Base-by-base conservation (phyloP, 2,329 filamentous ascomycete species). In the Calonectria ilicicola region DNA sequence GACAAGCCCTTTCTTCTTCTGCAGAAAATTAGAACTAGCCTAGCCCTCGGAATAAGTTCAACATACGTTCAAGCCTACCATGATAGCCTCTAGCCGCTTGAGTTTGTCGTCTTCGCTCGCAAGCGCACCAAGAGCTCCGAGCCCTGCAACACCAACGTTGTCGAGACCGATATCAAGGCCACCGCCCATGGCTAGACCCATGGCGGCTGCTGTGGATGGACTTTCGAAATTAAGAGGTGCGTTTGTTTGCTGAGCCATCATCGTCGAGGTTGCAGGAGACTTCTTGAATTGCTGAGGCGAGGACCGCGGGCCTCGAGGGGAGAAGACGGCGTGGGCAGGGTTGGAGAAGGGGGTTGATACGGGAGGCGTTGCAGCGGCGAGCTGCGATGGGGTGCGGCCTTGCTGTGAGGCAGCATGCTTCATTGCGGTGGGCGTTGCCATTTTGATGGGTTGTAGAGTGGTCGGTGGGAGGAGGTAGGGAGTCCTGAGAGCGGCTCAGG, bases 281-380 rank as follows among this genome's bases (percentile, higher is more conserved):
- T 91, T 91, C 84, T 91, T 91, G 47, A 92, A 85, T 69, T 91
- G 89, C 81, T 93, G 91, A 5, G 91, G 91, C 65, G 91, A 93
- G 10, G 90, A 91, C 64, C 87, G 86, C 12, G 86, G 88, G 38
- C 87, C 90, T 32, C 84, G 86, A 5, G 91, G 91, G 2, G 91
- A 92, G 79, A 92, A 90, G 42, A 87, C 90, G n/a, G 87, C 86
- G 65, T 89, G 87, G 2, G 87, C 86, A 51, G 88, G 85, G 44
- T 90, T 88, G 70, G 90, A 92, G 83, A 93, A 93, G 17, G 91
- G 91, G 2, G 91, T 93, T 42, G 91, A 92, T 27, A 91, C 91
- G n/a, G 91, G 91, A 17, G 91, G 91, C 7, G 91, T 93, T 3
- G 89, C 90, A 6, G 85, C 89, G 2, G 88, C 86, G 70, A 88